A percentile compares a stretch with the other conserved stretches of the same genome.
phyloP scores from a whole-genome alignment of 192 early-diverging fungal species.

The Geranomyces michiganensis region DNA sequence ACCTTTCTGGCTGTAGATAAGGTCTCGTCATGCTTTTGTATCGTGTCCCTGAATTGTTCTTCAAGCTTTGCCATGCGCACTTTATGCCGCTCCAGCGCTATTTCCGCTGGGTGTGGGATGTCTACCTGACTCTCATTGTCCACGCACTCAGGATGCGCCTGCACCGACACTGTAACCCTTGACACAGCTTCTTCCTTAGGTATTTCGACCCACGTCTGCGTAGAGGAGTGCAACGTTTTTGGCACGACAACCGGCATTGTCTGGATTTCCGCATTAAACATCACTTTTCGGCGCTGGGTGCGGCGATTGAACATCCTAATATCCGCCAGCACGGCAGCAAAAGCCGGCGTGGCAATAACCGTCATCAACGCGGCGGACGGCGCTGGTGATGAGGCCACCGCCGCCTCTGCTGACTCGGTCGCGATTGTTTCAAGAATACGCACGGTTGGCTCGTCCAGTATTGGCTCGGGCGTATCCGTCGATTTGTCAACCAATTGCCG shows the following conservation, averaged over 20 bases:
- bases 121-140: not conserved
- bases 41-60: not conserved
- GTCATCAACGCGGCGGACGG: not conserved
- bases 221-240: not conserved
- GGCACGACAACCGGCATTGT: not conserved
- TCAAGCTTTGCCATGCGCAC: not conserved
- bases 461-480: not conserved
- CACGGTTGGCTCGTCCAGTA: not conserved
- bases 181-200: not conserved
- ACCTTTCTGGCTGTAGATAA: slow-evolving; percentile 11
- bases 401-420: not conserved
- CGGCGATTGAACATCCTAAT: slow-evolving; percentile 3
- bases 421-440: not conserved
- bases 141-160: not conserved
- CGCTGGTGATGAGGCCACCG: not conserved
- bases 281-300: not conserved
- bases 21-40: slow-evolving; percentile 5
- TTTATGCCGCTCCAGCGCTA: not conserved
- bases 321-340: slow-evolving; percentile 8
- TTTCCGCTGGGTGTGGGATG: slow-evolving; percentile 10
- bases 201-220: slow-evolving; percentile 3
- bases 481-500: not conserved
- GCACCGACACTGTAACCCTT: not conserved
- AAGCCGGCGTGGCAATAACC: not conserved
- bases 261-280: not conserved